These are phyloP conservation scores for Trichophyton equinum DNA, from an alignment of 2,329 filamentous ascomycete genomes.

Conservation along the genomic window DNA sequence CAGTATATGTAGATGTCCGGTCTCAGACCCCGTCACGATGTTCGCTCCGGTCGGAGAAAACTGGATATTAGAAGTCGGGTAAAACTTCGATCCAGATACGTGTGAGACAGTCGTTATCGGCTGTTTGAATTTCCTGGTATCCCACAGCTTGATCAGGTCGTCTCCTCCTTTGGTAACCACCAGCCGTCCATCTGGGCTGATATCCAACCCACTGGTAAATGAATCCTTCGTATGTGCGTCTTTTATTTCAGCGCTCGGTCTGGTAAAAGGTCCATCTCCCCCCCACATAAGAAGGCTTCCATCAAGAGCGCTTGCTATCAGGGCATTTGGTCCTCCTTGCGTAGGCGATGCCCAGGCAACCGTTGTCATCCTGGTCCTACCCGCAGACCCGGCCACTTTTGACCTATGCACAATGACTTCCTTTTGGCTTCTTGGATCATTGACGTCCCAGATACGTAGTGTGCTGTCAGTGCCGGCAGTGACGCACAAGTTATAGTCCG, in stretches of 20 bases:
- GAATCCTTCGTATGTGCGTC: slow-evolving; percentile 72
- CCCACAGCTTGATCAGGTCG: slow-evolving; percentile 89
- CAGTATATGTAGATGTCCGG: slow-evolving; percentile 79
- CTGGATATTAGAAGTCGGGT: slow-evolving; percentile 71
- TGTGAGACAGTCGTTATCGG: slow-evolving; percentile 71
- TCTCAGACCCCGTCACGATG: slow-evolving; percentile 78
- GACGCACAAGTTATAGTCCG: slow-evolving; percentile 68
- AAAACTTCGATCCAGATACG: slow-evolving; percentile 69
- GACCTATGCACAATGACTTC: slow-evolving; percentile 96
- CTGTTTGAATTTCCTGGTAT: slow-evolving; percentile 86
- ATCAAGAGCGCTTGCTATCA: slow-evolving; percentile 75
- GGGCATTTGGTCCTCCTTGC: slow-evolving; percentile 64
- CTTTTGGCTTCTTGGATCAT: slow-evolving; percentile 77
- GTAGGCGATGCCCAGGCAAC: slow-evolving; percentile 70
- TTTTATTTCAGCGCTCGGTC: slow-evolving; percentile 70
- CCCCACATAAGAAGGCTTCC: slow-evolving; percentile 85
- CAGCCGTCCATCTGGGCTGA: slow-evolving; percentile 81
- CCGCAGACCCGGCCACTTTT: slow-evolving; percentile 71
- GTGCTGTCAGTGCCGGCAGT: slow-evolving; percentile 94
- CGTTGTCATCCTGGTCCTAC: slow-evolving; percentile 84
- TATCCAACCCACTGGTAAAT: slow-evolving; percentile 85
- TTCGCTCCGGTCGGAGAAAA: slow-evolving; percentile 76
- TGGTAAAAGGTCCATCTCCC: slow-evolving; percentile 71
- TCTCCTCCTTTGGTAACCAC: slow-evolving; percentile 86
- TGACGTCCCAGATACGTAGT: slow-evolving; percentile 91